A percentile compares a stretch with the other conserved stretches of the same genome.
These are phyloP conservation scores for Papiliotrema fonsecae DNA, from an alignment of 1,284 basidiomycete species.

Conservation along the genomic window DNA sequence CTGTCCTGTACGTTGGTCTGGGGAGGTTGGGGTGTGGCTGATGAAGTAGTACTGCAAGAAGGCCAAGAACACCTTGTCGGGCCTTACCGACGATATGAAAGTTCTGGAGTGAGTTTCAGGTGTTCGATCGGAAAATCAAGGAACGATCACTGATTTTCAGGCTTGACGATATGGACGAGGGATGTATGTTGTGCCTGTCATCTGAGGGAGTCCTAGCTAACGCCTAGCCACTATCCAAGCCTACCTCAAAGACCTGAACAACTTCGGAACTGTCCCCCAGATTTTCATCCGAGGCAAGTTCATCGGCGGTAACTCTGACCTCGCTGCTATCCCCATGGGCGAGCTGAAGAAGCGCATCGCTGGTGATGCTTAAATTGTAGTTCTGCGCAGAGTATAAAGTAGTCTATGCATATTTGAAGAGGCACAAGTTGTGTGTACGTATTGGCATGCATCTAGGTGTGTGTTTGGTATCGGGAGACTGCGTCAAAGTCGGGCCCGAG, in stretches of 20 bases:
- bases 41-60: slow-evolving; percentile 38
- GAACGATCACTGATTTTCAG: slow-evolving; percentile 11
- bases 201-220: neutral
- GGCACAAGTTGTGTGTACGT: too few species aligned
- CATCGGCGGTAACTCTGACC: slow-evolving; percentile 46
- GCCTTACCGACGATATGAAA: slow-evolving; percentile 32
- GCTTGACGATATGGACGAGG: slow-evolving; percentile 44
- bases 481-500: too few species aligned
- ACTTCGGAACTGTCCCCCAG: slow-evolving; percentile 46
- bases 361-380: slow-evolving; percentile 4
- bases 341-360: slow-evolving; percentile 39
- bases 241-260: slow-evolving; percentile 41
- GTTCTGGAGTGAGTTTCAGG: slow-evolving; percentile 28
- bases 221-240: slow-evolving; percentile 42
- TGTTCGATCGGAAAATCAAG: neutral
- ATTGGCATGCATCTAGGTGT: too few species aligned
- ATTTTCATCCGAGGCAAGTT: slow-evolving; percentile 46
- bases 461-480: too few species aligned
- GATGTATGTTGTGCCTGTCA: slow-evolving; percentile 24
- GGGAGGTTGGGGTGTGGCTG: neutral
- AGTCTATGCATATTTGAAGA: neutral
- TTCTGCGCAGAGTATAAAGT: neutral
- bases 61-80: slow-evolving; percentile 37
- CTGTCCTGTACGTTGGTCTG: slow-evolving; percentile 41
- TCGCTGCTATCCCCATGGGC: slow-evolving; percentile 36